Base-by-base conservation (phyloP, 75 land plant species). In the Sequoia sempervirens region DNA sequence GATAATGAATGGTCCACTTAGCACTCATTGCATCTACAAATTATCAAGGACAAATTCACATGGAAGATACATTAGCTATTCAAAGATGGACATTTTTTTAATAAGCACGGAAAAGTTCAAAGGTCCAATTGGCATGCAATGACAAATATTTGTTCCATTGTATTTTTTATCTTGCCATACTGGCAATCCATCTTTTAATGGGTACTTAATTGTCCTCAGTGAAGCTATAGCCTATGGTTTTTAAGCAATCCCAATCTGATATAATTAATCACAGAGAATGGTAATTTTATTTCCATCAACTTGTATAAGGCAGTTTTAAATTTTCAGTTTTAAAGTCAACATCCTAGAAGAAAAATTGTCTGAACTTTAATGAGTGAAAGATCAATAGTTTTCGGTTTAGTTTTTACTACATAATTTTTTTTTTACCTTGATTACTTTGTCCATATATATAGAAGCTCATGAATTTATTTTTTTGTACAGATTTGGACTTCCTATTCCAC, bases 401-500 rank as follows among this genome's bases (percentile, higher is more conserved):
- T 14, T 13, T 32, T 13, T 18, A 34, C 17, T 14, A 1, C 40
- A 20, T 38, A 2, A 15, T n/a, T n/a, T n/a, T 17, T 75, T 75
- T 34, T 28, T 84, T 79, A 5, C 20, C 2, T 85, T 46, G 43
- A 81, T 80, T 84, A 72, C 20, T 46, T 50, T 61, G 45, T 26
- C 5, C 1, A 72, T 5, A 37, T 41, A 13, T 32, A 70, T n/a
- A 84, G 20, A 50, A 52, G 23, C 87, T 84, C 32, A 85, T 10
- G 8, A 15, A 43, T 66, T 30, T 28, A 12, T 86, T 18, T 68
- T 66, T 53, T 70, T 17, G 40, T 43, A 20, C 95, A 97, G 99
- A 97, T 85, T 85, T 97, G 88, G 99, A 97, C 84, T 97, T 97
- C 73, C 86, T 97, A 36, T 97, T 97, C 79, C 99, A 97, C 82